Base-by-base conservation (phyloP, 2,329 filamentous ascomycete genomes). In the Fusarium drepaniforme region DNA sequence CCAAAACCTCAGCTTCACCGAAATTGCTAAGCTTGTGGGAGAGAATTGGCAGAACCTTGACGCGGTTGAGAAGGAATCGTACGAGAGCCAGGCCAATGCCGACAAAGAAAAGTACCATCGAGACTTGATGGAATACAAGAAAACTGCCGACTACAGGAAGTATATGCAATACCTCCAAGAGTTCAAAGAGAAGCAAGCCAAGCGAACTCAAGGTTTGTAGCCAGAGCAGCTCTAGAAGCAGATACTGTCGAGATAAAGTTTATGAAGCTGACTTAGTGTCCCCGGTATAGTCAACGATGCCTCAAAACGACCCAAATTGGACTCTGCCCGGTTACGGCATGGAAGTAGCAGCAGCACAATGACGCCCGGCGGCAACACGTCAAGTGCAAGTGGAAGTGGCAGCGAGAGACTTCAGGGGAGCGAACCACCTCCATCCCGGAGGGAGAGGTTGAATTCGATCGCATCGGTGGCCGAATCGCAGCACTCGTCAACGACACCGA, bases 11-110 rank as follows among this genome's bases (percentile, higher is more conserved):
- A 93, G 92, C 1, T 97, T 97, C 77, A 95, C 93, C 2, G 93
- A 96, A 78, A 95, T 96, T 73, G 94, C 94, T 13, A 96, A 96
- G 79, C 85, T 95, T 1, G 94, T 96, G 1, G 94, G 94, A 8
- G 93, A 96, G 79, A 90, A 93, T 79, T 96, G 94, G 94, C 94
- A 96, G 80, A 92, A 90, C 63, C 83, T 96, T 11, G 86, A 90
- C 3, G 86, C 90, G 1, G 83, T 86, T 1, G 91, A 94, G 75
- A 93, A 94, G 78, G 93, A 95, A 79, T 87, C 88, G 0, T 96
- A 90, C 76, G 94, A 96, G 81, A 89, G 88, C 44, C 91, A 93
- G 79, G 93, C 94, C 28, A 91, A 92, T 69, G 83, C 88, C 18
- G 92, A 92, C 30, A 96, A 96, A 82, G 93, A 96, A 75, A 93